Evolutionary conservation across 169 alveolate genomes (phyloP).

Genomic region (Prorocentrum cordatum): DNA sequence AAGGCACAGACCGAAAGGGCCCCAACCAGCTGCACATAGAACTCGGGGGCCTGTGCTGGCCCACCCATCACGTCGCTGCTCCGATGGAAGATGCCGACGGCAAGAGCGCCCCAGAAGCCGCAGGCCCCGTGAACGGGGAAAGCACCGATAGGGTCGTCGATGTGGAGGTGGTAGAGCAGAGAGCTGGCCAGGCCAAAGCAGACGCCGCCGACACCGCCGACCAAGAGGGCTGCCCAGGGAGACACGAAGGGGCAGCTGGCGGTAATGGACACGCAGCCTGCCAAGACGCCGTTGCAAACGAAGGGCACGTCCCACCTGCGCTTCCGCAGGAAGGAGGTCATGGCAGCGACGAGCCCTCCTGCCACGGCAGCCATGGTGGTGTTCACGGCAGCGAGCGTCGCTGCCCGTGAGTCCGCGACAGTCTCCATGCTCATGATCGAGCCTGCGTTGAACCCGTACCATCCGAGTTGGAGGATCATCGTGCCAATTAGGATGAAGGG

Average conservation of each 20-base stretch:
- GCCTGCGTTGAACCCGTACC: conserved; percentile 28
- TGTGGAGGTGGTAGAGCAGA: background rate
- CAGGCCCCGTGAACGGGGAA: background rate
- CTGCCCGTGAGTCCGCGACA: background rate
- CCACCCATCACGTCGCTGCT: too few species aligned
- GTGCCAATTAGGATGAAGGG: background rate
- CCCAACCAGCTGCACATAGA: too few species aligned
- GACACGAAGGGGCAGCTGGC: background rate
- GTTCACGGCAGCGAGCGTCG: background rate
- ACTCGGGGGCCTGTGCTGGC: too few species aligned
- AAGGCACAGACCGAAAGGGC: too few species aligned
- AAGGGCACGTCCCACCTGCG: background rate
- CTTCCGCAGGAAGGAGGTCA: background rate
- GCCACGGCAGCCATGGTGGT: background rate
- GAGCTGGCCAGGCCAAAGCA: background rate
- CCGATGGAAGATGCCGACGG: background rate
- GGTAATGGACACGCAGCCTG: background rate
- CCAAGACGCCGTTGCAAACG: background rate
- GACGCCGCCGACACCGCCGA: background rate
- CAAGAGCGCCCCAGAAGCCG: background rate
- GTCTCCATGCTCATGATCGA: background rate
- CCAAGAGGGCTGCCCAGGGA: background rate
- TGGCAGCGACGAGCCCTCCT: background rate
- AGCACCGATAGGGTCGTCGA: conserved; percentile 7
- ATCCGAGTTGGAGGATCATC: background rate